These are phyloP conservation scores for Suhomyces yuchorum DNA, from an alignment of 1,139 yeast species.

Conservation along the genomic window DNA sequence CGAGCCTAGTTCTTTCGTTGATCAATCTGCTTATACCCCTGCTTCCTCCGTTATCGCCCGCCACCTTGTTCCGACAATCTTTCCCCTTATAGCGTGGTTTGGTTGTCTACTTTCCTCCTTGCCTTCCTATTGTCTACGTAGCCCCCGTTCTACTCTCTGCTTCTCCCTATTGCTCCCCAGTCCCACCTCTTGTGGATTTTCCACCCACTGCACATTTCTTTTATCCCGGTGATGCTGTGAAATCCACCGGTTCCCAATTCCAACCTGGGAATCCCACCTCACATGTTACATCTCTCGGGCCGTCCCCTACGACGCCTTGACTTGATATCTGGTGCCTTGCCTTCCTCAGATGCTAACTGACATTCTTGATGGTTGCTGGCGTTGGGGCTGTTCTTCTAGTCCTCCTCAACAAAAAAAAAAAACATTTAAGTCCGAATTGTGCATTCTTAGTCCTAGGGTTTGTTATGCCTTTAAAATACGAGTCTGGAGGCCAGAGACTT, in stretches of 20 bases:
- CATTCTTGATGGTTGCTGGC: background rate
- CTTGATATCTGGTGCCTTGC: background rate
- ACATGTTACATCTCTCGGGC: background rate
- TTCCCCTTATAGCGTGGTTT: background rate
- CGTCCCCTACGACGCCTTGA: background rate
- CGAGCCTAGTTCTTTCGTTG: background rate
- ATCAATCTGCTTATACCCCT: background rate
- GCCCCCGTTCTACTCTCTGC: too few species aligned
- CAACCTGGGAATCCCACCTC: background rate
- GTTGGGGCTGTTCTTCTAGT: background rate
- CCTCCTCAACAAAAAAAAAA: background rate
- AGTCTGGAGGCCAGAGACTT: background rate
- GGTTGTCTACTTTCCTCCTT: background rate
- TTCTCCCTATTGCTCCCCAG: background rate
- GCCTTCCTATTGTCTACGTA: too few species aligned
- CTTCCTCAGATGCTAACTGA: background rate
- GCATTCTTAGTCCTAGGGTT: background rate
- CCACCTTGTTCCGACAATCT: too few species aligned
- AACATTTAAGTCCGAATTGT: background rate
- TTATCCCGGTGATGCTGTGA: background rate
- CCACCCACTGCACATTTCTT: too few species aligned
- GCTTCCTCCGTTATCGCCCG: background rate
- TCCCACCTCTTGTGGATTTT: too few species aligned
- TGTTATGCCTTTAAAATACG: background rate
- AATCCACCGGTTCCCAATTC: background rate